Conservation (phyloP, 148 eudicot genomes). For the Chenopodium suecicum region DNA sequence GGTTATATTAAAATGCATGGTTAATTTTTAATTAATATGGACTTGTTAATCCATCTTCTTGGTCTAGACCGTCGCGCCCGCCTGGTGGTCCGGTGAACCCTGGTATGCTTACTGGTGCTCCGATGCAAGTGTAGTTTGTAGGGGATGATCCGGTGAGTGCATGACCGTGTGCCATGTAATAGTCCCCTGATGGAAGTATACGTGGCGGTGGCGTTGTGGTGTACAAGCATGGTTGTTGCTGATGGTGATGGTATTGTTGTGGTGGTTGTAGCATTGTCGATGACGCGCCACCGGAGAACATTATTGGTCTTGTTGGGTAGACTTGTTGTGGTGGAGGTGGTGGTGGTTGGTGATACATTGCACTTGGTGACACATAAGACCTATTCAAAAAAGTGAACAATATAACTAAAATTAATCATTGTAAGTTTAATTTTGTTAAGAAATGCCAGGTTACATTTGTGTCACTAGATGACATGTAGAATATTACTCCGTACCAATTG, state of each 20-base stretch:
- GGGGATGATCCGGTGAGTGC: slow-evolving; percentile 42
- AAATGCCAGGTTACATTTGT: no score
- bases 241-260: slow-evolving; percentile 27
- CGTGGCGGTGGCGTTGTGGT: slow-evolving; percentile 42
- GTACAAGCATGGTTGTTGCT: slow-evolving; percentile 41
- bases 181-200: slow-evolving; percentile 40
- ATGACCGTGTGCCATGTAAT: slow-evolving; percentile 55
- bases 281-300: slow-evolving; percentile 39
- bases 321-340: slow-evolving; percentile 41
- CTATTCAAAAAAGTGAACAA: slow-evolving; percentile 8
- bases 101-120: slow-evolving; percentile 60
- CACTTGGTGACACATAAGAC: slow-evolving; percentile 32
- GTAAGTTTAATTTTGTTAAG: no score
- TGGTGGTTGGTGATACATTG: slow-evolving; percentile 27
- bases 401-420: no score
- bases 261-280: slow-evolving; percentile 35
- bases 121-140: slow-evolving; percentile 67
- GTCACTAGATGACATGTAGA: no score
- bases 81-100: slow-evolving; percentile 29
- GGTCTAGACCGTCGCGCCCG: slow-evolving; percentile 5
- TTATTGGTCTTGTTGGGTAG: slow-evolving; percentile 51
- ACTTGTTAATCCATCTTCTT: slow-evolving; percentile 19
- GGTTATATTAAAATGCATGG: background rate
- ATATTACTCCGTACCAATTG: no score
- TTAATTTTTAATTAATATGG: slow-evolving; percentile 12